Evolutionary conservation across 306 rosid genomes (phyloP).

Genomic region (Arachis hypogaea): DNA sequence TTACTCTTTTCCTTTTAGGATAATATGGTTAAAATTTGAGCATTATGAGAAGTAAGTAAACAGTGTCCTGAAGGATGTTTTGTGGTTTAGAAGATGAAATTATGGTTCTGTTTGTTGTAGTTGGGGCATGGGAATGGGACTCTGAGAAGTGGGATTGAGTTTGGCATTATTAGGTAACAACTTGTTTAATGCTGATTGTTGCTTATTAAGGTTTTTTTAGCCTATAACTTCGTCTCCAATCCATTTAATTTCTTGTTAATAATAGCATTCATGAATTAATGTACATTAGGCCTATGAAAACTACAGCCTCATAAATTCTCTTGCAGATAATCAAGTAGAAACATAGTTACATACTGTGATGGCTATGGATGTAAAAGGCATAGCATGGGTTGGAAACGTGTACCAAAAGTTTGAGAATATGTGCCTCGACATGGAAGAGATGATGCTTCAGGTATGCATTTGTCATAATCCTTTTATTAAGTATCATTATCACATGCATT

Average conservation of each 20-base stretch:
- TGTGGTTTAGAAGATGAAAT: not conserved
- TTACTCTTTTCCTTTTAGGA: not conserved
- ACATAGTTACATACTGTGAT: slow-evolving; percentile 16
- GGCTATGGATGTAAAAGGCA: slow-evolving; percentile 67
- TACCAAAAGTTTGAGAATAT: slow-evolving; percentile 77
- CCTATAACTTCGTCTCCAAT: slow-evolving; percentile 13
- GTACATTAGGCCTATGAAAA: slow-evolving; percentile 15
- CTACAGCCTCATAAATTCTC: slow-evolving; percentile 6
- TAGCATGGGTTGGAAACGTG: slow-evolving; percentile 74
- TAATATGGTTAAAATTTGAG: not conserved
- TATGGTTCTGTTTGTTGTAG: slow-evolving; percentile 26
- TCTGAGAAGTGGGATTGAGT: slow-evolving; percentile 18
- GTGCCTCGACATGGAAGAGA: slow-evolving; percentile 83
- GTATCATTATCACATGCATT: not conserved
- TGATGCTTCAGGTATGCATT: slow-evolving; percentile 66
- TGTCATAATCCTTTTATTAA: slow-evolving; percentile 25
- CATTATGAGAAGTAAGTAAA: slow-evolving; percentile 26
- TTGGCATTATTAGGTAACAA: slow-evolving; percentile 15
- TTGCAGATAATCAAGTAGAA: slow-evolving; percentile 44
- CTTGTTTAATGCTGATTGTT: slow-evolving; percentile 3
- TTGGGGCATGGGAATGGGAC: slow-evolving; percentile 26
- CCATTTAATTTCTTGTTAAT: slow-evolving; percentile 14
- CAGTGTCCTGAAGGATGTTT: slow-evolving; percentile 22
- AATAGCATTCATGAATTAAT: slow-evolving; percentile 19
- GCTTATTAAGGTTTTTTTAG: slow-evolving; percentile 23